Base-by-base conservation (phyloP, 1,284 basidiomycete genomes). In the Xanthoconium separans region DNA sequence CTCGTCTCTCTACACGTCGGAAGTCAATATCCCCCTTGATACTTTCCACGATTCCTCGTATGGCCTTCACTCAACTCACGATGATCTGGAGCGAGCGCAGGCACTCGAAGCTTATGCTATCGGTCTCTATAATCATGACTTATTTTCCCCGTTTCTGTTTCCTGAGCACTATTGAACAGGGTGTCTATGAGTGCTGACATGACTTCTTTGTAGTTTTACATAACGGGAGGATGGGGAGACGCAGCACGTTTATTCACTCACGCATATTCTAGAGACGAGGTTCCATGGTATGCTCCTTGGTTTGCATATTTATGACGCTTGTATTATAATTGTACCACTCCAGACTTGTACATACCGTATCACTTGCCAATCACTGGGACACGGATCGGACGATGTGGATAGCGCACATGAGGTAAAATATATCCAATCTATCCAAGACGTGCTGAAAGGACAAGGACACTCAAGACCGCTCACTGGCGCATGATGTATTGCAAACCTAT, bases 81-180 rank as follows among this genome's bases (percentile, higher is more conserved):
- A 65, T 0, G 60, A 67, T 13, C 24, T 43, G 41, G 66, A 70
- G 20, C 61, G 55, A 11, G 56, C 57, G 1, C 64, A 61, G 42
- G 66, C 64, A 18, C 68, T 70, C 30, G 66, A 70, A 39, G 64
- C 64, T 11, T 68, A 71, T 50, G 56, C 65, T 11, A 63, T 68
- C 8, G 69, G 66, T 33, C 55, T 71, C 20, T 57, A 69, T 22
- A 55, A 64, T 22, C 56, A 61, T 12, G 34, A 36, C 34, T n/a
- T 36, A 9, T 36, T 36, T 44, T 72, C 76, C 4, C 50, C 62
- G 0, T 55, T 58, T 37, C 10, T 53, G 10, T 66, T 65, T 16
- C 54, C 61, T 20, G 62, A 63, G 20, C 54, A 63, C 33, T 61
- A 44, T 34, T 61, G 50, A 61, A 15, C 40, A 15, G 18, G 34